Evolutionary conservation across 305 asterid genomes (phyloP), one percentile per base, ranked within the genome.

Genomic region (Fraxinus albicans): DNA sequence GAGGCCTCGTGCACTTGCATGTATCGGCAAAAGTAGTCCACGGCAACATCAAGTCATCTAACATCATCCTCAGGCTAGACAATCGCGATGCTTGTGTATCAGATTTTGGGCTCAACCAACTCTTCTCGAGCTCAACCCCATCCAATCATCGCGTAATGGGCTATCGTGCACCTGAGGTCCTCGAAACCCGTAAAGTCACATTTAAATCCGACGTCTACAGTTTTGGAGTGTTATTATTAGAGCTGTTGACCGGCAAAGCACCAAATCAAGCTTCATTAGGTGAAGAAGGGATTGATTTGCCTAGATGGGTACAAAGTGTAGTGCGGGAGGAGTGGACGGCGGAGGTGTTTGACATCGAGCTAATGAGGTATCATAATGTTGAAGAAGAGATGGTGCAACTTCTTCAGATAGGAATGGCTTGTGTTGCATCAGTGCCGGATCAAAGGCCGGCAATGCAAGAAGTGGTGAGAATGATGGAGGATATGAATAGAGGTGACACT

Each of bases 291-390:
- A 94, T 97, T 44, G 99, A 97, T 86, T 77, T 97, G 80, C 99
- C 99, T 5, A 88, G 99, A 82, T 97, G 99, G 99, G 99, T 97
- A 27, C 99, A 95, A 73, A 95, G 99, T 58, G 99, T 97, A 0
- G 99, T 97, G 8, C 83, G 99, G 81, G 99, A 97, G 86, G 99
- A 97, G 80, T 97, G 99, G 99, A 97, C 99, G 0, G 99, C 99
- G 0, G 99, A 97, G 88, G 99, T 97, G 75, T 97, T 97, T 6
- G 99, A 97, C 8, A 96, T 94, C 2, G 99, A 97, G 89, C 91
- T 97, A 34, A 97, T 97, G 99, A 88, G 99, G 88, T 92, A 93
- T 77, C 95, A 97, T 33, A 94, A 95, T 47, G 97, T 89, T 40
- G 99, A 97, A 91, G 99, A 95, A 78, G 99, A 97, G 86, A 97